Conservation (phyloP, 331 rosid genomes). For the Acacia pycnantha region DNA sequence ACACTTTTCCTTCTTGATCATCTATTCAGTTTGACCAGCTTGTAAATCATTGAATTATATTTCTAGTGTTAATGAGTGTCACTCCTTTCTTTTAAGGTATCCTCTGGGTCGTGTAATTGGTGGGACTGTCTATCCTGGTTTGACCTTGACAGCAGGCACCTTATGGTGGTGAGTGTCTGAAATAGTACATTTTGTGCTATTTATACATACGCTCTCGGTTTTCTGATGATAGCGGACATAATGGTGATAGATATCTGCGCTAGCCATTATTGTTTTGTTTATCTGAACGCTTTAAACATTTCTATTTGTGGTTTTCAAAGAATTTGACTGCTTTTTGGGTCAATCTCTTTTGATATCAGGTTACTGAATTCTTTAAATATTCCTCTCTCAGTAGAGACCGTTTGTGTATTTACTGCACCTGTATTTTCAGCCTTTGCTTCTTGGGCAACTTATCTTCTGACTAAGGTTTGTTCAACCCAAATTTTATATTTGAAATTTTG, state of each 20-base stretch:
- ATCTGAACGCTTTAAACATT: constrained; percentile 55
- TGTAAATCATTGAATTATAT: constrained; percentile 17
- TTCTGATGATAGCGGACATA: neutral
- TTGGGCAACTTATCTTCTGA: constrained; percentile 93
- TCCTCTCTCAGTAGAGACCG: constrained; percentile 97
- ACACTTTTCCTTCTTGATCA: neutral
- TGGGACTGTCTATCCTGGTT: constrained; percentile 97
- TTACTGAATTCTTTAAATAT: constrained; percentile 78
- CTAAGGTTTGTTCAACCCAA: constrained; percentile 59
- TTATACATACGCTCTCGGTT: neutral
- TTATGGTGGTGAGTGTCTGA: constrained; percentile 73
- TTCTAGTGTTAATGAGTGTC: constrained; percentile 19
- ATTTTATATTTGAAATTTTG: neutral
- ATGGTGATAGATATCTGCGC: neutral
- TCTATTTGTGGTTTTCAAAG: constrained; percentile 33
- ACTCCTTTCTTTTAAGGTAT: constrained; percentile 63
- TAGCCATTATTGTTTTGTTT: neutral
- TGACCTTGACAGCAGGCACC: constrained; percentile 95
- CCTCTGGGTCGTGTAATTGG: constrained; percentile 99
- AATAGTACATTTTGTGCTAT: neutral
- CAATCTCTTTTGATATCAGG: constrained; percentile 44
- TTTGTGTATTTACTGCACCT: constrained; percentile 98
- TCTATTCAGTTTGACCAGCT: constrained; percentile 5
- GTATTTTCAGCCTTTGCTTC: constrained; percentile 96
- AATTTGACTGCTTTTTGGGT: constrained; percentile 13